A percentile compares a stretch with the other conserved stretches of the same genome.
Evolutionary conservation across 208 protist species (phyloP).

Genomic region (Strigomonas culicis): DNA sequence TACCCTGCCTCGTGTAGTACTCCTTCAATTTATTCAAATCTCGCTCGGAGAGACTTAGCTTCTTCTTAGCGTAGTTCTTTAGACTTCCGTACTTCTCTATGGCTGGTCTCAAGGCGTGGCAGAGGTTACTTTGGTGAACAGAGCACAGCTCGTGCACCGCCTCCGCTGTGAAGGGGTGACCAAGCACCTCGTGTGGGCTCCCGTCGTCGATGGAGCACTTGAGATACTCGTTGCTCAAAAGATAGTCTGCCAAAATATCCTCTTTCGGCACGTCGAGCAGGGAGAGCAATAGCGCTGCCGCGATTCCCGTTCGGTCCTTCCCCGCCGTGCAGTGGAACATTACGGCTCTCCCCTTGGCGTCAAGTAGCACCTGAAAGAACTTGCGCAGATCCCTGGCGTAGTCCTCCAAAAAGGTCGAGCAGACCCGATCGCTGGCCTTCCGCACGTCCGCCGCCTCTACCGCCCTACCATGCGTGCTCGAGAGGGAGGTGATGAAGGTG

Average conservation of each 20-base stretch:
- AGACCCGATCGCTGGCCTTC: conserved; percentile 5
- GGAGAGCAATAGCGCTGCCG: conserved; percentile 32
- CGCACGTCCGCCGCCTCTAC: background rate
- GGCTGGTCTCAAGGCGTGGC: too few species aligned
- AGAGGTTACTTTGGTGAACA: too few species aligned
- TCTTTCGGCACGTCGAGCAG: conserved; percentile 23
- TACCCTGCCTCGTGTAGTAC: background rate
- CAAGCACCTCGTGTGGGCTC: too few species aligned
- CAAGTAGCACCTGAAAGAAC: conserved; percentile 20
- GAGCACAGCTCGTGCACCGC: too few species aligned
- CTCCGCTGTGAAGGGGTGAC: too few species aligned
- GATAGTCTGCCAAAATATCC: conserved; percentile 39
- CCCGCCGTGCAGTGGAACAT: conserved; percentile 58
- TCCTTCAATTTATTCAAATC: too few species aligned
- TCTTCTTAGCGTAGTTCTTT: too few species aligned
- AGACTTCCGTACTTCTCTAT: too few species aligned
- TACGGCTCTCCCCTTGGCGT: conserved; percentile 17
- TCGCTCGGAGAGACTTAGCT: too few species aligned
- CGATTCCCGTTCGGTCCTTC: conserved; percentile 46
- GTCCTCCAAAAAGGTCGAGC: conserved; percentile 22
- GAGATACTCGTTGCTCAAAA: conserved; percentile 23
- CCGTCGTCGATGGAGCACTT: too few species aligned
- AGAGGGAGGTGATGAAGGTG: too few species aligned
- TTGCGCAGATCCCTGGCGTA: conserved; percentile 15
- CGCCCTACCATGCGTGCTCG: background rate